A percentile compares a stretch with the other conserved stretches of the same genome.
Evolutionary conservation across 805 yeast genomes (phyloP).

Genomic region (Lipomyces anomalus): DNA sequence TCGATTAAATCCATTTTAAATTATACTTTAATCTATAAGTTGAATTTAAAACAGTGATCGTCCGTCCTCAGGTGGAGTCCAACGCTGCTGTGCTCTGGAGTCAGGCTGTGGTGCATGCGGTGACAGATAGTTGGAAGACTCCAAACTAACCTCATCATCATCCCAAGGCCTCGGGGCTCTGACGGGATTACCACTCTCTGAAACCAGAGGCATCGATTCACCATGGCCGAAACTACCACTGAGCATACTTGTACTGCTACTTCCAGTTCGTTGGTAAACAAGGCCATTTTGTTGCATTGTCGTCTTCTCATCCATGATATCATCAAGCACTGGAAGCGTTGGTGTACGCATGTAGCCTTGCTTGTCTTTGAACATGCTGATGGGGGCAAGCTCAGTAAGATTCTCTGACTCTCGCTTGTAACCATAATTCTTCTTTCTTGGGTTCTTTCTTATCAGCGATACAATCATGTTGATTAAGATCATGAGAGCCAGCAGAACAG

Average conservation of each 20-base stretch:
- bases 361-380: background rate
- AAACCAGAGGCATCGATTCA: background rate
- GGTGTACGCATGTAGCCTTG: background rate
- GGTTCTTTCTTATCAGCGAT: constrained; percentile 4
- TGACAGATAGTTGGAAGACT: background rate
- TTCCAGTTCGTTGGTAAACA: background rate
- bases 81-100: no score
- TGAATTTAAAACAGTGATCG: background rate
- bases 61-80: no score
- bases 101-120: background rate
- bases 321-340: background rate
- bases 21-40: no score
- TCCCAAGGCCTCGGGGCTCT: background rate
- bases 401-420: background rate
- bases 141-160: background rate
- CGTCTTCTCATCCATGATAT: background rate
- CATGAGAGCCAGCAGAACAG: constrained; percentile 27
- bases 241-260: background rate
- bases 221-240: background rate
- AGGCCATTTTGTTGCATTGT: background rate
- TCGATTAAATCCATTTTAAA: no score
- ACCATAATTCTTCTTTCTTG: background rate
- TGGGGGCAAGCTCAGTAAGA: background rate
- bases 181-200: background rate
- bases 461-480: constrained; percentile 23